These are phyloP conservation scores for Sclerotinia sclerotiorum DNA, from an alignment of 2,329 filamentous ascomycete species.

Conservation along the genomic window DNA sequence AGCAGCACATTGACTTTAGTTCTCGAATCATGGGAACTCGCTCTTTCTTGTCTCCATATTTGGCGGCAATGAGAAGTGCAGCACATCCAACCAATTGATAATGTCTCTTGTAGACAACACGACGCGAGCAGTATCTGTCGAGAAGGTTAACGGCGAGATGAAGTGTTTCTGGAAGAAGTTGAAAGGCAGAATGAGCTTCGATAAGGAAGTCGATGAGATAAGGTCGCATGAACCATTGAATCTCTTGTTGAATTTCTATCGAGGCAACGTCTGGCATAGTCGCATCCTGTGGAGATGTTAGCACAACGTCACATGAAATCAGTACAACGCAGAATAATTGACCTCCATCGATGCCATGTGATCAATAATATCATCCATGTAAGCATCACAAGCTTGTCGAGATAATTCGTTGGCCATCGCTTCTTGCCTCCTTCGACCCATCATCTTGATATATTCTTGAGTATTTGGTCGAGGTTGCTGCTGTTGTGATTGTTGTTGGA, in stretches of 20 bases:
- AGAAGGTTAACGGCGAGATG: conserved; percentile 96
- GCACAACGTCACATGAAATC: conserved; percentile 26
- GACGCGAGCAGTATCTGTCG: conserved; percentile 95
- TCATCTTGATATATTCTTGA: conserved; percentile 73
- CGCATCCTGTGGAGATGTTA: conserved; percentile 58
- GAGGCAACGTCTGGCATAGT: conserved; percentile 94
- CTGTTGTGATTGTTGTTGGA: conserved; percentile 9
- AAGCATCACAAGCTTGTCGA: conserved; percentile 80
- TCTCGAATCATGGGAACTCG: conserved; percentile 96
- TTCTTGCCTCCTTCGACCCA: conserved; percentile 81
- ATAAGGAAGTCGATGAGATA: conserved; percentile 98
- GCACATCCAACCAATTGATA: conserved; percentile 98
- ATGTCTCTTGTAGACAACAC: conserved; percentile 98
- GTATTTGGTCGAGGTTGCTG: conserved; percentile 42
- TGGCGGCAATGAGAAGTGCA: conserved; percentile 91
- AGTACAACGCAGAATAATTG: conserved; percentile 30
- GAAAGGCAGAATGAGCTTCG: conserved; percentile 94
- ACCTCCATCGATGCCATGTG: conserved; percentile 96
- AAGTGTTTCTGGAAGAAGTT: conserved; percentile 88
- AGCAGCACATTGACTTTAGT: conserved; percentile 98
- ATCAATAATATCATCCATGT: conserved; percentile 88
- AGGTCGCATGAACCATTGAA: conserved; percentile 99
- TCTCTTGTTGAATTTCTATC: conserved; percentile 98
- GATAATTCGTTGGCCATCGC: conserved; percentile 88
- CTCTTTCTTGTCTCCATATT: conserved; percentile 99